Base-by-base conservation (phyloP, 345 rosid genomes). In the Brassica nigra region DNA sequence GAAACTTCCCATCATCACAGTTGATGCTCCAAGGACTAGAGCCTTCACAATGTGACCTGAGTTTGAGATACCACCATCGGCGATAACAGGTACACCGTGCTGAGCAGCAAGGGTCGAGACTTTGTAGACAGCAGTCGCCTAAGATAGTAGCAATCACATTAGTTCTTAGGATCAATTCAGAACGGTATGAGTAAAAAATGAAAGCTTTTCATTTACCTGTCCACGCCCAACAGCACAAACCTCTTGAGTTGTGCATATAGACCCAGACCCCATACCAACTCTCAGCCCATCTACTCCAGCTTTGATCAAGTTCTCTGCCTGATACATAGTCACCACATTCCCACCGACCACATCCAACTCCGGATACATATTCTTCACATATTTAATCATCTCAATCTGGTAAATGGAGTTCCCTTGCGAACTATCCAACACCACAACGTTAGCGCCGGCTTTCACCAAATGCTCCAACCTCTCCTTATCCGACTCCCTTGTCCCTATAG, bases 101-200 rank as follows among this genome's bases (percentile, higher is more conserved):
- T 84, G 91, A 36, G 98, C 81, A 73, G 97, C 93, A 49, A 92
- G 64, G n/a, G 88, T 86, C 6, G 97, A 83, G 64, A 92, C 98
- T 86, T 95, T 92, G 85, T 90, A 95, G 44, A 95, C 96, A 62
- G 99, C 98, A 73, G 97, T 87, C 78, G 97, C 98, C 99, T 94
- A 63, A 72, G 62, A 78, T 47, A 71, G 62, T 8, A 66, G n/a
- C 42, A 34, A 74, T 55, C 49, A 49, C 72, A 70, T 2, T 18
- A 58, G 10, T n/a, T 3, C 74, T n/a, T 20, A 59, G 23, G 66
- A 33, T 33, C 8, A 72, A 78, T 52, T 61, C 1, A 74, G 33
- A 52, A 66, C 23, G 11, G 5, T 27, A 15, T 27, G 34, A 59
- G 64, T 8, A 8, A 76, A 62, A 71, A 31, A 72, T 4, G 23